Base-by-base conservation (phyloP, 306 rosid genomes). In the Luffa acutangula region DNA sequence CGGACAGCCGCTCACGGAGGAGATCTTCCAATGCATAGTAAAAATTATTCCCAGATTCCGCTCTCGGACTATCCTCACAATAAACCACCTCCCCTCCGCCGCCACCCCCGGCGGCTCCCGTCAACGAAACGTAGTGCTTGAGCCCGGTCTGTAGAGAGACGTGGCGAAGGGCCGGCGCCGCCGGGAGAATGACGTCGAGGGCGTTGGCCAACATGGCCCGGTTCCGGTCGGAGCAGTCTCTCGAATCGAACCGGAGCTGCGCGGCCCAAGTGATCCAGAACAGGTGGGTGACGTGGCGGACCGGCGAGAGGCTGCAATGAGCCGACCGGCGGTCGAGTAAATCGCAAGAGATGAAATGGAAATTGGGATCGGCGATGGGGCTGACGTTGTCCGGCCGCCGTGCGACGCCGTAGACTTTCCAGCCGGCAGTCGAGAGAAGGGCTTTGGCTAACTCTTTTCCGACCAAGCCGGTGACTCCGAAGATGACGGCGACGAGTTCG, bases 251-350 rank as follows among this genome's bases (percentile, higher is more conserved):
- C 33, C 87, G 94, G 82, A 79, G 89, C 57, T 91, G 88, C 86
- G 93, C 90, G 46, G 97, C 92, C 99, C 99, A 95, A 7, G 99
- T 95, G 85, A 95, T 84, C 99, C 99, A 95, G 81, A 95, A 93
- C 72, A 90, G 39, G 81, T 91, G 97, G 1, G 96, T 95, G 63
- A 89, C 97, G 84, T 91, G 93, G 31, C 84, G 83, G 12, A 93
- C 75, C 33, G 9, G 31, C 3, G 88, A 78, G 0, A 93, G 93
- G 79, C 85, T 90, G 67, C 80, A 45, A 2, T 89, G 80, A 54
- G 93, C 83, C 77, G 91, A 92, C 33, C 73, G 63, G 69, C 90
- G 93, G 81, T 90, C 89, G 7, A 85, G 89, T 86, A 93, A 80
- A 83, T 93, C 89, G 79, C 99, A 95, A 75, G 91, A 85, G 54